phyloP scores from a whole-genome alignment of 2,329 filamentous ascomycete genomes.

The Arachnomyces sp. region DNA sequence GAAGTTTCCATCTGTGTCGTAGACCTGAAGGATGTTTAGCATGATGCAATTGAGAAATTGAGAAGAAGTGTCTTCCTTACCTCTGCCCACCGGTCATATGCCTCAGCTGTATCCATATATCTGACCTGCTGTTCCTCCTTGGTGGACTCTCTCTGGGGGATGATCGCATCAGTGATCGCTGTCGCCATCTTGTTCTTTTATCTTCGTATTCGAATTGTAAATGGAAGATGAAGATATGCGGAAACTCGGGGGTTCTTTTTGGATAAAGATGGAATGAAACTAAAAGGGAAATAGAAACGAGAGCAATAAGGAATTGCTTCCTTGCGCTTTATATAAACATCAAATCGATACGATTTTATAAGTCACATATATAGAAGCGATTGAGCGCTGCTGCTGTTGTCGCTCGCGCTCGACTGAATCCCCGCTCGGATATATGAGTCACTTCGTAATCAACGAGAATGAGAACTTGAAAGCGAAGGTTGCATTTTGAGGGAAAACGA shows the following conservation, averaged over 20 bases:
- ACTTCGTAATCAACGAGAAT: too few species aligned
- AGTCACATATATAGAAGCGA: too few species aligned
- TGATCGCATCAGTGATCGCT: slow-evolving; percentile 13
- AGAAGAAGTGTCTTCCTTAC: slow-evolving; percentile 12
- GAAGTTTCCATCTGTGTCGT: slow-evolving; percentile 61
- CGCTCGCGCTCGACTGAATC: too few species aligned
- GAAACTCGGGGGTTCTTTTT: not conserved
- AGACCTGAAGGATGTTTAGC: slow-evolving; percentile 32
- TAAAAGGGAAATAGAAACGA: not conserved
- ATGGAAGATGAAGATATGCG: too few species aligned
- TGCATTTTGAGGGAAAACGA: too few species aligned
- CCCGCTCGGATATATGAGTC: too few species aligned
- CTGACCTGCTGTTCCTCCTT: slow-evolving; percentile 11
- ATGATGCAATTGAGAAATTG: not conserved
- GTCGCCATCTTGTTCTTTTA: slow-evolving; percentile 2
- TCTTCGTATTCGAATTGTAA: too few species aligned
- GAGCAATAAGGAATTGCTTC: too few species aligned
- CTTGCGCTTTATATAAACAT: too few species aligned
- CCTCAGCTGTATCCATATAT: slow-evolving; percentile 29
- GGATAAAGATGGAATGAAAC: not conserved
- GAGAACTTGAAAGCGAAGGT: too few species aligned
- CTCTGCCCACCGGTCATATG: slow-evolving; percentile 33
- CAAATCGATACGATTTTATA: too few species aligned
- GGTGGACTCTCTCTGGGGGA: slow-evolving; percentile 5
- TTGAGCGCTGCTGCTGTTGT: too few species aligned